phyloP scores from a whole-genome alignment of 352 stramenopile species.

The Pythium diclinum region DNA sequence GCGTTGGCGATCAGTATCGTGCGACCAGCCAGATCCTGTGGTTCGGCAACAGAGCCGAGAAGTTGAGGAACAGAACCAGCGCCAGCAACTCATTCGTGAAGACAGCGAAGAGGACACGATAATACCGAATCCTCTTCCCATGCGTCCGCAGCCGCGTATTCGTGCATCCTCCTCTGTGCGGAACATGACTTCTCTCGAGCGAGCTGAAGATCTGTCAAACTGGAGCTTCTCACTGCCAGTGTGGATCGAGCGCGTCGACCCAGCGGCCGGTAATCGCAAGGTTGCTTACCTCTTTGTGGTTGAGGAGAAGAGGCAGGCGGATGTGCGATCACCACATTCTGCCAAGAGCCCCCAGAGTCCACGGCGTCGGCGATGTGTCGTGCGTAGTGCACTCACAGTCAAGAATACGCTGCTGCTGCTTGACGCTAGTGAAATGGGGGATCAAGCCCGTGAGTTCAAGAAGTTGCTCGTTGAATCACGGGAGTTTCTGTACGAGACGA shows the following conservation, averaged over 20 bases:
- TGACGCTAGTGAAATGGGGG: conserved; percentile 26
- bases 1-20: conserved; percentile 27
- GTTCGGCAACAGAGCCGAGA: conserved; percentile 18
- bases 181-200: conserved; percentile 25
- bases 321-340: not conserved
- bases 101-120: not conserved
- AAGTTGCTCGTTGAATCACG: conserved; percentile 55
- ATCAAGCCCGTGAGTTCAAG: conserved; percentile 37
- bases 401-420: conserved; percentile 59
- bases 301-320: conserved; percentile 26
- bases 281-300: conserved; percentile 67
- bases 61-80: not conserved
- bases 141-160: conserved; percentile 20
- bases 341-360: not conserved
- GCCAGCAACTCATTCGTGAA: not conserved
- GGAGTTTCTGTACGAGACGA: conserved; percentile 65
- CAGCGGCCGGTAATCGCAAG: conserved; percentile 49
- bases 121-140: not conserved
- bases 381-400: conserved; percentile 58
- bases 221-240: conserved; percentile 57
- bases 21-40: conserved; percentile 22
- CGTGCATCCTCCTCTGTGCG: conserved; percentile 22
- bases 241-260: conserved; percentile 73
- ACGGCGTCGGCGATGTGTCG: conserved; percentile 28
- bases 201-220: conserved; percentile 31